Base-by-base conservation (phyloP, 169 alveolate species). In the Cryptosporidium tyzzeri region DNA sequence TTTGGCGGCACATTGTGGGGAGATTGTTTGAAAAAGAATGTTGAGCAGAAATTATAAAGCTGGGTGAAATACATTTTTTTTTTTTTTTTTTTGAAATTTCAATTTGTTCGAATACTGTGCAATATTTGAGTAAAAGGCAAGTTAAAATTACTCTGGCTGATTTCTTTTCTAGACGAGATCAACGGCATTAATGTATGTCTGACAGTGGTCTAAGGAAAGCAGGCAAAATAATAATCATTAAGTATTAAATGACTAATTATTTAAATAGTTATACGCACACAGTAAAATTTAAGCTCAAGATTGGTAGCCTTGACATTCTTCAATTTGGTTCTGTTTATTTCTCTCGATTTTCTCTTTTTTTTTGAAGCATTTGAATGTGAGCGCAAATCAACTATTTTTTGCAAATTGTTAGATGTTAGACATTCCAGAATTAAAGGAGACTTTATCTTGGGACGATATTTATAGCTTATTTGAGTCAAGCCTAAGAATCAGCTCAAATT, bases 391-490 rank as follows among this genome's bases (percentile, higher is more conserved):
- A 5, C 12, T n/a, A 55, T 14, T 48, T 45, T 48, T 48, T 21
- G 21, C 55, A 26, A 55, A 55, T 21, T 55, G 67, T 2, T 55
- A 55, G 33, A 70, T 70, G 84, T 23, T 70, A 12, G 23, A 50
- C 31, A 21, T 70, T 44, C 39, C 84, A 33, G 50, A 59, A 35
- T 35, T 73, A 29, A 73, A 69, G 23, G 41, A 58, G 62, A 53
- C 12, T 29, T 59, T 73, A 39, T 73, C 86, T 59, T 73, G 86
- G 86, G 86, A 73, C 37, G 86, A 73, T 70, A 16, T 70, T 26
- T 70, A 48, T 33, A 23, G 16, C 68, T 26, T 80, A 18, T 18
- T 80, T 18, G 39, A 80, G 55, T 59, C 89, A 9, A 62, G 75
- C 53, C 55, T 59, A n/a, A 33, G 21, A n/a, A 80, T 80, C 53